A percentile compares a stretch with the other conserved stretches of the same genome.
These are phyloP conservation scores for Falciphora oryzae DNA, from an alignment of 2,329 filamentous ascomycete species.

Conservation along the genomic window DNA sequence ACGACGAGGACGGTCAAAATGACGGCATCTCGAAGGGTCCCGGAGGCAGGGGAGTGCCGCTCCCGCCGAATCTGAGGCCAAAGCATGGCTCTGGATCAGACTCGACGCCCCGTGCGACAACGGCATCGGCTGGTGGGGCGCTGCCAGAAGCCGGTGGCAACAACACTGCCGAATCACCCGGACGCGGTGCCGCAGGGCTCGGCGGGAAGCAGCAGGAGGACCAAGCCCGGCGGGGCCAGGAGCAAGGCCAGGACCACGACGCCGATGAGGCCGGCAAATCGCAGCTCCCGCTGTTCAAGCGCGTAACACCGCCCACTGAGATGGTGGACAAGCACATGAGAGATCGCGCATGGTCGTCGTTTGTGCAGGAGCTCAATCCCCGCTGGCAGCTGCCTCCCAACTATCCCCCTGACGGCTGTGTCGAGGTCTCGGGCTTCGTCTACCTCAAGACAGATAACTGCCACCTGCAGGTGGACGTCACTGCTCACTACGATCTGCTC, in stretches of 20 bases:
- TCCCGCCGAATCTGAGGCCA: not conserved
- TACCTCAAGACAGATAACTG: not conserved
- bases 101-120: not conserved
- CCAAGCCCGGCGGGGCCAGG: not conserved
- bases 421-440: constrained; percentile 1
- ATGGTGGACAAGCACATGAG: not conserved
- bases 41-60: not conserved
- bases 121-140: not conserved
- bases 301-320: not conserved
- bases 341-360: not conserved
- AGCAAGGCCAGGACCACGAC: not conserved
- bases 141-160: not conserved
- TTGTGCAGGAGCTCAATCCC: not conserved
- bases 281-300: not conserved
- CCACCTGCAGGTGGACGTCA: not conserved
- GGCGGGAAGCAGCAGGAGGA: not conserved
- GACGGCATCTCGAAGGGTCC: not conserved
- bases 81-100: too few relatives aligned
- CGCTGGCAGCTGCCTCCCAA: not conserved
- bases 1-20: not conserved
- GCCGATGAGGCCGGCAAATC: not conserved
- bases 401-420: not conserved
- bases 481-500: not conserved
- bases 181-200: not conserved
- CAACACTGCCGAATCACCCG: too few relatives aligned